phyloP scores from a whole-genome alignment of 108 stramenopile species.

The Cyclostephanos invisitatus region DNA sequence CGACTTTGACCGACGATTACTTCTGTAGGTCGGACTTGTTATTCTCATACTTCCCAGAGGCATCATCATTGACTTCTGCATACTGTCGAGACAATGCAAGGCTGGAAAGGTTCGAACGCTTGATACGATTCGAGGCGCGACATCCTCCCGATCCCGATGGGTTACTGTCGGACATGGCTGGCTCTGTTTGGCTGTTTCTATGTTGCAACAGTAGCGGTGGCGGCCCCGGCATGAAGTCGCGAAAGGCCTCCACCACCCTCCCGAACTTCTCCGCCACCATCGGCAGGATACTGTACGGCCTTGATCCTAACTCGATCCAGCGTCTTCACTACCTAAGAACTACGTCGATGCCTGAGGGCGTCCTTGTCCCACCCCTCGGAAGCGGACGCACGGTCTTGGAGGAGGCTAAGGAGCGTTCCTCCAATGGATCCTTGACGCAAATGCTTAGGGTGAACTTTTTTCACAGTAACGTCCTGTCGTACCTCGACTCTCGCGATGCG shows the following conservation, averaged over 20 bases:
- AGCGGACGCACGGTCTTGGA: slow-evolving; percentile 34
- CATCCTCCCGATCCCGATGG: slow-evolving; percentile 1
- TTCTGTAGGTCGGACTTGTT: slow-evolving; percentile 37
- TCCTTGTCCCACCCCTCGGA: slow-evolving; percentile 24
- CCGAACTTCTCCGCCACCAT: slow-evolving; percentile 19
- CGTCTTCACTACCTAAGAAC: slow-evolving; percentile 27
- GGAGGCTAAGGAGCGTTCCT: slow-evolving; percentile 42
- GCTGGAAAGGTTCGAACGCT: slow-evolving; percentile 29
- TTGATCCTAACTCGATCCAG: slow-evolving; percentile 16
- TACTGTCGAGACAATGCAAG: slow-evolving; percentile 30
- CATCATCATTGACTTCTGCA: neutral
- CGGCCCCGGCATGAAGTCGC: neutral
- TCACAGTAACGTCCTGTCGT: slow-evolving; percentile 23
- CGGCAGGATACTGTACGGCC: slow-evolving; percentile 40
- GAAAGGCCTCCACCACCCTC: neutral
- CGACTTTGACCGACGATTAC: slow-evolving; percentile 14
- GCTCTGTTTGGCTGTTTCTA: slow-evolving; percentile 36
- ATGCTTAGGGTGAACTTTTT: slow-evolving; percentile 35
- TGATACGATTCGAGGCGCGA: slow-evolving; percentile 33
- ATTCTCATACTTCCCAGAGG: slow-evolving; percentile 46
- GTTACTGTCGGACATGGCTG: slow-evolving; percentile 30
- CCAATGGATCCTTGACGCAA: slow-evolving; percentile 15
- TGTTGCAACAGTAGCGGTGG: slow-evolving; percentile 4
- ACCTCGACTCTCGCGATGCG: slow-evolving; percentile 33
- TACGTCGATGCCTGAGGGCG: slow-evolving; percentile 24